These are phyloP conservation scores for Haplosporangium gracile DNA, from an alignment of 192 early-diverging fungal genomes.

Conservation along the genomic window DNA sequence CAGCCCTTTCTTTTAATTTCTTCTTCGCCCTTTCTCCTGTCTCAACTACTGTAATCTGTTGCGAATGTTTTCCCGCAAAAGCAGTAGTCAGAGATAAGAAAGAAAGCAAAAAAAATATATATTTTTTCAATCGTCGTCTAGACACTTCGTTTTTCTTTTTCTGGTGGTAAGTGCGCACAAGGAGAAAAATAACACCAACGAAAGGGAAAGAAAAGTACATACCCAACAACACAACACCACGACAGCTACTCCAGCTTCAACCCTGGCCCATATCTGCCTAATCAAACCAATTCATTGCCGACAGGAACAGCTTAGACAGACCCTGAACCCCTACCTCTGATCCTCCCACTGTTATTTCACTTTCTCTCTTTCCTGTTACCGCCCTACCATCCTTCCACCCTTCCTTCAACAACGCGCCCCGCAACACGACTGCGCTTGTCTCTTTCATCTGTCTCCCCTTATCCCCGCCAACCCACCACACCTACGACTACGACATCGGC, in stretches of 20 bases:
- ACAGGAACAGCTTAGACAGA: background rate
- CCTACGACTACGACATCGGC: background rate
- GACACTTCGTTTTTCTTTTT: background rate
- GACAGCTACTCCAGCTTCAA: background rate
- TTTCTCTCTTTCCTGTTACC: background rate
- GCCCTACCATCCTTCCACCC: background rate
- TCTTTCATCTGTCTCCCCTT: background rate
- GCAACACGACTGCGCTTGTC: background rate
- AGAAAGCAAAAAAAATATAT: background rate
- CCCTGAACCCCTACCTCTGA: background rate
- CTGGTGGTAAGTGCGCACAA: conserved; percentile 16
- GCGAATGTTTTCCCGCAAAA: conserved; percentile 1
- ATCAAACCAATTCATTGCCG: background rate
- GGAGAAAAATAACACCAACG: background rate
- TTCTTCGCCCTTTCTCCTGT: background rate
- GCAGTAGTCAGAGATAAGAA: conserved; percentile 1
- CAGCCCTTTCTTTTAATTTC: background rate
- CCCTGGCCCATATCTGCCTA: background rate
- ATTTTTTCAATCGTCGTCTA: background rate
- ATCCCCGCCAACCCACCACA: background rate
- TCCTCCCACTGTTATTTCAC: background rate
- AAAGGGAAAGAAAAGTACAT: background rate
- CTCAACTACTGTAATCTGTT: background rate
- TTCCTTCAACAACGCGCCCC: background rate
- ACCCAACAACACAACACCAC: background rate